Evolutionary conservation across 176 grass and related monocot genomes (phyloP), one percentile per base, ranked within the genome.

Genomic region (Oryza australiensis): DNA sequence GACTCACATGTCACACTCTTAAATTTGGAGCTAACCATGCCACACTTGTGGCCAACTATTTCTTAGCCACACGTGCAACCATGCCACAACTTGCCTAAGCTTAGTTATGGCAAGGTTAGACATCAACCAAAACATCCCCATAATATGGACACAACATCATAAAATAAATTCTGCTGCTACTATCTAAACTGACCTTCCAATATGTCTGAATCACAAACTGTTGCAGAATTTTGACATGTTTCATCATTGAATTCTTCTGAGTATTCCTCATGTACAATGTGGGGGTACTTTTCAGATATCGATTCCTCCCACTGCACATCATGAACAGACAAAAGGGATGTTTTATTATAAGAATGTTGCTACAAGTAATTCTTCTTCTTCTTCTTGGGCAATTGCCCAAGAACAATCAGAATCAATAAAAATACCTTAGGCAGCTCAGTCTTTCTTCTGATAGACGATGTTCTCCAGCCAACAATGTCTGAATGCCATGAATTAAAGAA

Each of bases 391-490:
- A 81, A 35, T 62, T 9, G 26, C 1, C 24, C 49, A 22, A 63
- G 37, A 80, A 13, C 73, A 65, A 46, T 59, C 37, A 64, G 27
- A 78, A 73, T 27, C 37, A 73, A 8, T 35, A 77, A 70, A 82
- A 28, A 75, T 88, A 98, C 96, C 84, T 91, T 82, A 27, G 93
- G 96, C 34, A 95, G 76, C 73, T 98, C 93, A 16, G 83, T 81
- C 53, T 89, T 93, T 85, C 90, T 94, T 91, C 96, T 92, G 49
- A 93, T 95, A 84, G 92, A 98, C 46, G 96, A 95, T 67, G 96
- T 95, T 86, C 96, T 91, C 96, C 96, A 98, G 74, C 96, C 96
- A 86, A 95, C 96, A 80, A 98, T 87, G 71, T 98, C 92, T 94
- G 83, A 83, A 81, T 83, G 87, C 26, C 43, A 72, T 49, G 77